phyloP scores from a whole-genome alignment of 1,284 basidiomycete genomes.

The Cryptococcus sp. region DNA sequence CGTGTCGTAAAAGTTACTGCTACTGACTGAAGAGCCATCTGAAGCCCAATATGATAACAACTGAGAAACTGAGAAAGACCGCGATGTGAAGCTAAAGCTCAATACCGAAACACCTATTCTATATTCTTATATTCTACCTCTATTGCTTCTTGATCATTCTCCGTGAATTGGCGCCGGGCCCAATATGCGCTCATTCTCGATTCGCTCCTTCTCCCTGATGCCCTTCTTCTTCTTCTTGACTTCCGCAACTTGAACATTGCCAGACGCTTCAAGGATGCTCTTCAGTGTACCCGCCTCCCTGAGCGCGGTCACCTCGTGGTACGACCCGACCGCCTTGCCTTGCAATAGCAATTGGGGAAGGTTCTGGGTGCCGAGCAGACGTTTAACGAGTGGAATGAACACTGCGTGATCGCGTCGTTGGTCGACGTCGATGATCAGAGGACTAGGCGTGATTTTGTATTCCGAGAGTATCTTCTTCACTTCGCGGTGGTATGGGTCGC shows the following conservation, averaged over 20 bases:
- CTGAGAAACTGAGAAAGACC: too few relatives aligned
- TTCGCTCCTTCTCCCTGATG: conserved; percentile 38
- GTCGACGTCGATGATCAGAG: conserved; percentile 74
- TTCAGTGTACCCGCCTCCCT: conserved; percentile 59
- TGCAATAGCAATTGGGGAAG: conserved; percentile 72
- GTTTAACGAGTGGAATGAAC: conserved; percentile 57
- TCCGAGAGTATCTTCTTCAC: conserved; percentile 63
- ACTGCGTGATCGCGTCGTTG: conserved; percentile 61
- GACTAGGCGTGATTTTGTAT: conserved; percentile 66
- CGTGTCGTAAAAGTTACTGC: too few relatives aligned
- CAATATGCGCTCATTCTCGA: conserved; percentile 39
- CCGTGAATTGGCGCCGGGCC: conserved; percentile 33
- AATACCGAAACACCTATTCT: too few relatives aligned
- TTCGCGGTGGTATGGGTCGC: conserved; percentile 60
- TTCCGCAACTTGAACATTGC: conserved; percentile 57
- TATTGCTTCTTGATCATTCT: too few relatives aligned
- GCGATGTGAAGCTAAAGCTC: too few relatives aligned
- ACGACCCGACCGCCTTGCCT: conserved; percentile 63
- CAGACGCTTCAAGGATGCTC: conserved; percentile 60
- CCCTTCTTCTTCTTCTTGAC: conserved; percentile 59
- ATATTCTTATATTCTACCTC: too few relatives aligned
- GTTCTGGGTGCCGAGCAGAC: conserved; percentile 61
- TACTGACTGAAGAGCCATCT: too few relatives aligned
- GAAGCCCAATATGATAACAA: too few relatives aligned
- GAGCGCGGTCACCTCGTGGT: conserved; percentile 60